Base-by-base conservation (phyloP, 495 filamentous ascomycete species). In the Terfezia boudieri region DNA sequence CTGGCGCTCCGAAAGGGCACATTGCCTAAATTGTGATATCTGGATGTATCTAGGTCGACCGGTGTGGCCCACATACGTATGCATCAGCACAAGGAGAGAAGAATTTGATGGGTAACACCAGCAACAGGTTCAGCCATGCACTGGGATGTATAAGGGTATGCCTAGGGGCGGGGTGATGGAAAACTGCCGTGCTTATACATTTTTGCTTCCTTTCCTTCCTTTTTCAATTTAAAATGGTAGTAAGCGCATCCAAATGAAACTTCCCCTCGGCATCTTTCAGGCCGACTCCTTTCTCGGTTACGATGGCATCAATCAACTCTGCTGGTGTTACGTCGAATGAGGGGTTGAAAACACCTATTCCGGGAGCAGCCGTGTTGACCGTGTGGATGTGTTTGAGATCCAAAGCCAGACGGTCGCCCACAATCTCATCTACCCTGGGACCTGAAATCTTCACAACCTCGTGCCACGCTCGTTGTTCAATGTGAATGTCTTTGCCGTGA, bases 301-400 rank as follows among this genome's bases (percentile, higher is more conserved):
- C 82, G 59, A 98, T 83, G 8, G 82, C 88, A 70, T 96, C 92
- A 57, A 98, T 94, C 32, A 95, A 70, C 49, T 74, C 73, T 36
- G 80, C 71, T 0, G 90, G 89, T 2, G 90, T 96, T 32, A 98
- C 82, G 66, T 98, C 90, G 62, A 98, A 98, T 17, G 86, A 82
- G 32, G 92, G 90, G 62, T 98, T 98, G 85, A 89, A 98, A 20
- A 94, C 84, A 49, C 71, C 70, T 49, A 94, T 90, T 2, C 77
- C 75, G 58, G 80, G 74, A 35, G 93, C 83, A 9, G 89, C 90
- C 53, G 85, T 88, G 48, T 77, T 76, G 16, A 98, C 76, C 26
- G 79, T 78, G 37, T 76, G 78, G n/a, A 78, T 73, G 49, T 70
- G 66, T 37, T 59, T 70, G 11, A 71, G 55, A 68, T 79, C 71